Evolutionary conservation across 192 early-diverging fungal species (phyloP), one percentile per base, ranked within the genome.

Genomic region (Geranomyces michiganensis): DNA sequence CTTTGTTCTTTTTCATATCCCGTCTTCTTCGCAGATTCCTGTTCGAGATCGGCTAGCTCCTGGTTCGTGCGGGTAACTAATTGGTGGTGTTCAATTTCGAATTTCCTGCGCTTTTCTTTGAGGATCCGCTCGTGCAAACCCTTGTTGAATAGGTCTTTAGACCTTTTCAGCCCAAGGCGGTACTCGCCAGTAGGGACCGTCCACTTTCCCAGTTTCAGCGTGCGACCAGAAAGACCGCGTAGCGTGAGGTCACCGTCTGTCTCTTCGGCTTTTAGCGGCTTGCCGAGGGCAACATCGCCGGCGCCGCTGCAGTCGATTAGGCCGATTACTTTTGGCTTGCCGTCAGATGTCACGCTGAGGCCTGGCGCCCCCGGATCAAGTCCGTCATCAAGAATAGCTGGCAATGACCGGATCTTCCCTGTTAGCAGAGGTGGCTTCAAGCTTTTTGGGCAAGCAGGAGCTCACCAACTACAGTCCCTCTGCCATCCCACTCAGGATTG

Each of bases 231-330:
- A 29, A 87, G 76, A 13, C 91, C 94, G 17, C 75, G 70, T 46
- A 96, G 78, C 29, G 83, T 85, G 36, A 41, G 36, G 3, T 41
- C 36, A 10, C 36, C 36, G 36, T 41, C 36, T 7, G 36, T 41
- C 36, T 10, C 36, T 10, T 41, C 36, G 5, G 36, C 36, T 8
- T 78, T 53, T 5, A 69, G 65, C 10, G 48, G 59, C 17, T 14
- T 80, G 22, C 77, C 51, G 77, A 76, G 30, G 85, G 61, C 73
- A 68, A 87, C 83, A 66, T 87, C 85, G 31, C 85, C 85, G 36
- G 79, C 79, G 22, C 96, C 95, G 1, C 95, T 93, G 85, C 97
- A 99, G 84, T 99, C 97, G 47, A 99, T 85, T 64, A 92, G 88
- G 75, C 96, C 93, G 29, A 96, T 81, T 24, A 99, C 81, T 80